These are phyloP conservation scores for Mortierella sp. DNA, from an alignment of 371 early-diverging fungal species.

Conservation along the genomic window DNA sequence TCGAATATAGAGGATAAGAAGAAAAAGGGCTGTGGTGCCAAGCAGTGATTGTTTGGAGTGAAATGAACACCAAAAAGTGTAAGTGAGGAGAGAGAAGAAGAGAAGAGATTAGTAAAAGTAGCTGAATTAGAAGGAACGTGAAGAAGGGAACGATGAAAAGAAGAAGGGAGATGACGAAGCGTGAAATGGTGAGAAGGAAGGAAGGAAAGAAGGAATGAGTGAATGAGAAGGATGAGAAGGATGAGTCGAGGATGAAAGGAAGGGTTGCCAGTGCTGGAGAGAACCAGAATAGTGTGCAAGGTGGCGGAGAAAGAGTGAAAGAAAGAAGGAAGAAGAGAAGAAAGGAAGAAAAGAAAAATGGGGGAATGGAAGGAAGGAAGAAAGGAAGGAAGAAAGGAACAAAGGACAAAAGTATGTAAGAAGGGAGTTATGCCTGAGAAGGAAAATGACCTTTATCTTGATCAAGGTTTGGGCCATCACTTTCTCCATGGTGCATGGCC, in stretches of 20 bases:
- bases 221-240: background rate
- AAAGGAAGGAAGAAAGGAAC: background rate
- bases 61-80: background rate
- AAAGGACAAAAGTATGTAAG: background rate
- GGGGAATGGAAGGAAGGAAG: background rate
- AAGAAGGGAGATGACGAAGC: background rate
- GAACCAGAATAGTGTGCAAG: background rate
- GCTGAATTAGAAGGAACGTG: background rate
- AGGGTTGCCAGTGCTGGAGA: background rate
- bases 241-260: background rate
- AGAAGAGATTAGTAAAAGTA: background rate
- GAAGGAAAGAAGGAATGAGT: background rate
- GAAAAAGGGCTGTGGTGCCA: slow-evolving; percentile 10
- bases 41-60: background rate
- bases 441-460: background rate
- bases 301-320: no score
- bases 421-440: background rate
- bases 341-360: background rate
- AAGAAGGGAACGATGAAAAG: background rate
- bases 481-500: background rate
- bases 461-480: background rate
- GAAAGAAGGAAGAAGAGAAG: background rate
- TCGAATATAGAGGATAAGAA: background rate
- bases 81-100: background rate
- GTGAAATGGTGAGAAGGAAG: background rate